Evolutionary conservation across 169 alveolate species (phyloP).

Genomic region (Theileria parva): DNA sequence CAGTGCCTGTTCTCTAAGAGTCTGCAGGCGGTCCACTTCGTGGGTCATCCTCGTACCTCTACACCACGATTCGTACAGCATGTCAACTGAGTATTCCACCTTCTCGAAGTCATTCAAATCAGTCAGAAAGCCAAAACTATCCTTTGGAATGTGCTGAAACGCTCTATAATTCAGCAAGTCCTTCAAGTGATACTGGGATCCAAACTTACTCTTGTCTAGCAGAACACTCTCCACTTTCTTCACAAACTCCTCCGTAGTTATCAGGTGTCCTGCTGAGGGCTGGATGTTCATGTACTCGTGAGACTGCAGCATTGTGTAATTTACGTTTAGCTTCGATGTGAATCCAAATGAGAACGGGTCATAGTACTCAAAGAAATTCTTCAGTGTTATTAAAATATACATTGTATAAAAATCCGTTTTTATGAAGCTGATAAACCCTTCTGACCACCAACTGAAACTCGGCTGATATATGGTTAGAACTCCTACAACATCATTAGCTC

Average conservation of each 20-base stretch:
- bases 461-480: neutral
- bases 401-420: conserved; percentile 14
- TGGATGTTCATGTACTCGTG: neutral
- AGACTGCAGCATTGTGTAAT: conserved; percentile 1
- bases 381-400: neutral
- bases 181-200: neutral
- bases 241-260: neutral
- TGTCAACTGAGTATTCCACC: conserved; percentile 11
- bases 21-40: conserved; percentile 2
- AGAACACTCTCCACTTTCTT: conserved; percentile 3
- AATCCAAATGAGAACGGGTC: conserved; percentile 32
- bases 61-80: conserved; percentile 15
- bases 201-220: neutral
- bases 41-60: conserved; percentile 5
- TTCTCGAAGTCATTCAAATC: neutral
- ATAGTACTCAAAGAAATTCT: neutral
- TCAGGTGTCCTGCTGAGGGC: neutral
- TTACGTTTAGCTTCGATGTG: conserved; percentile 1
- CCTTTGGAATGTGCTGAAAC: conserved; percentile 15
- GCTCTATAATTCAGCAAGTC: conserved; percentile 10
- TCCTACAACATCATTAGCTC: neutral
- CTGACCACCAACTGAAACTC: conserved; percentile 21
- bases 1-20: conserved; percentile 11
- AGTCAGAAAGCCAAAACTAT: conserved; percentile 1
- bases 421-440: conserved; percentile 24